Evolutionary conservation across 257 asterid genomes (phyloP), one percentile per base, ranked within the genome.

Genomic region (Petunia axillaris): DNA sequence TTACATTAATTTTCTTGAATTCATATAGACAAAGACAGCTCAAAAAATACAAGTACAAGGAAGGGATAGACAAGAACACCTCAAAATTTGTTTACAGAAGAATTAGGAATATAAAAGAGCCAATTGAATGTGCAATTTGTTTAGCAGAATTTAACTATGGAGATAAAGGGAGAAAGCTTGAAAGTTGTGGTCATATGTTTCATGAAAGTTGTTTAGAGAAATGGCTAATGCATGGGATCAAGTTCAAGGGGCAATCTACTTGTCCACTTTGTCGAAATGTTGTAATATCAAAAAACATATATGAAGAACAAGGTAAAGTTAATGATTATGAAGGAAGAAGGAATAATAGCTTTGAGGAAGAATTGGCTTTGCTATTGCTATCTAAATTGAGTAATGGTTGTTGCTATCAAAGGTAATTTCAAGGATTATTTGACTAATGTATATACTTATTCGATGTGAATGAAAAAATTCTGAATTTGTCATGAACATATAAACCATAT

Each of bases 201-300:
- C 80, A 77, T 58, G 80, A 59, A 77, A 39, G 6, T 14, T 77
- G 80, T n/a, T 25, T 77, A 70, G 3, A 59, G 14, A 58, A 77
- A 59, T 77, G 71, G 80, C 35, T 77, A 43, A 38, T 76, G 70
- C 80, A 76, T 76, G 80, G 70, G 57, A 60, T 25, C 25, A 25
- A 25, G 25, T 25, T 25, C 25, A 25, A 58, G 13, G 80, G 80
- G 43, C 4, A 58, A 9, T n/a, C 54, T 0, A 58, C 53, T 15
- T 76, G 80, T 58, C 80, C 80, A 44, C 70, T 76, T 76, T 76
- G 80, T 60, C 39, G 70, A 44, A 10, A 35, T 76, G 50, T 58
- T 41, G 41, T 58, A 35, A 25, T 76, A 35, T 60, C 41, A 25
- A 55, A 39, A 38, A 13, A 58, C 36, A 16, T 55, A 14, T 58